These are phyloP conservation scores for Penicillium daleae DNA, from an alignment of 495 filamentous ascomycete genomes.

Conservation along the genomic window DNA sequence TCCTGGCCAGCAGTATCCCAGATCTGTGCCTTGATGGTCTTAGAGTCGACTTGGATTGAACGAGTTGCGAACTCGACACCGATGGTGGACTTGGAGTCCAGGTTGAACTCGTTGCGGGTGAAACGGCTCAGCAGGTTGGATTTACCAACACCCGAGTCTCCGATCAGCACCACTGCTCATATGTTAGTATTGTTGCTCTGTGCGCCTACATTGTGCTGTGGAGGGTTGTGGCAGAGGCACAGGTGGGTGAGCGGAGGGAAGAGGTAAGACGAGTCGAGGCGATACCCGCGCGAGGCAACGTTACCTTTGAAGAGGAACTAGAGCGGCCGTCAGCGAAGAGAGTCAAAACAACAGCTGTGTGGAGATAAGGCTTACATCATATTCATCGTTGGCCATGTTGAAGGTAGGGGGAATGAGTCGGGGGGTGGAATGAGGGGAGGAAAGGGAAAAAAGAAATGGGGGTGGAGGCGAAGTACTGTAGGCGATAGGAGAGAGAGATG, in stretches of 20 bases:
- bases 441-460: slow-evolving; percentile 17
- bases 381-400: slow-evolving; percentile 98
- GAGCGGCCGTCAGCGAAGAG: slow-evolving; percentile 22
- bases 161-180: slow-evolving; percentile 88
- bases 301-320: slow-evolving; percentile 99
- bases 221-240: slow-evolving; percentile 1
- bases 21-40: slow-evolving; percentile 99
- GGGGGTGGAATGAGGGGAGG: slow-evolving; percentile 19
- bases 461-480: slow-evolving; percentile 20
- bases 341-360: slow-evolving; percentile 4
- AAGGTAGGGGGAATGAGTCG: slow-evolving; percentile 28
- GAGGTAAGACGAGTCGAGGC: slow-evolving; percentile 15
- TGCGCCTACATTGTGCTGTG: neutral
- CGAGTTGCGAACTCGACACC: slow-evolving; percentile 99
- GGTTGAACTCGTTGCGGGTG: slow-evolving; percentile 99
- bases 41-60: slow-evolving; percentile 97
- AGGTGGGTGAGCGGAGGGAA: slow-evolving; percentile 8
- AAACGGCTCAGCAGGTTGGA: slow-evolving; percentile 99
- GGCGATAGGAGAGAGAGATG: slow-evolving; percentile 38
- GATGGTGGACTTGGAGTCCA: slow-evolving; percentile 99
- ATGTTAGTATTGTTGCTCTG: slow-evolving; percentile 23
- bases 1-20: slow-evolving; percentile 99
- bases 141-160: slow-evolving; percentile 98
- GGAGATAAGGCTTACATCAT: slow-evolving; percentile 75
- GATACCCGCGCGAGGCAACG: slow-evolving; percentile 34